Percentiles rank a stretch among this genome's conserved stretches.
Evolutionary conservation across 495 filamentous ascomycete genomes (phyloP).

Genomic region (Tuber umbilicatum): DNA sequence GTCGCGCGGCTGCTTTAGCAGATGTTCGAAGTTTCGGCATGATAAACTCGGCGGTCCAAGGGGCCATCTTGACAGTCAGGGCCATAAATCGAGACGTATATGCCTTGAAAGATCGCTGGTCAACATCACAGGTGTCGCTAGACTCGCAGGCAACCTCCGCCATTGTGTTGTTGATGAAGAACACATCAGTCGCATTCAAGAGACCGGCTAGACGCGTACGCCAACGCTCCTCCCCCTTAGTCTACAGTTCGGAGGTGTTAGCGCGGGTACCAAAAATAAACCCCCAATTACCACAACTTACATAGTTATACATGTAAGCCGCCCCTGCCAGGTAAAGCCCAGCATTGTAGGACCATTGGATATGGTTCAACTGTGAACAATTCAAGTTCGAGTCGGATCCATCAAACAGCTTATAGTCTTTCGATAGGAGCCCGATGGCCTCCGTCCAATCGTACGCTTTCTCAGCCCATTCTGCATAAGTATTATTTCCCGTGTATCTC

Average conservation of each 20-base stretch:
- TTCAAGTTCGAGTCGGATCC: slow-evolving; percentile 53
- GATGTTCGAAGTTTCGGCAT: slow-evolving; percentile 61
- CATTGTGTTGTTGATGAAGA: slow-evolving; percentile 60
- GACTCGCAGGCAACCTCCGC: slow-evolving; percentile 59
- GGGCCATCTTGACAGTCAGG: slow-evolving; percentile 60
- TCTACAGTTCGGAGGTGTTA: slow-evolving; percentile 24
- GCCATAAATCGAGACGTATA: slow-evolving; percentile 78
- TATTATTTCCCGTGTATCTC: slow-evolving; percentile 67
- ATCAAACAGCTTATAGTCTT: slow-evolving; percentile 59
- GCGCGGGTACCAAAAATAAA: slow-evolving; percentile 1
- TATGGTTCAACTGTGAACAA: slow-evolving; percentile 36
- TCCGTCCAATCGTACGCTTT: slow-evolving; percentile 67
- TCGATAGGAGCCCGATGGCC: slow-evolving; percentile 57
- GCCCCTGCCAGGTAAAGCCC: slow-evolving; percentile 60
- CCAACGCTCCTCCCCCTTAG: slow-evolving; percentile 39
- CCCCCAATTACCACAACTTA: slow-evolving; percentile 14
- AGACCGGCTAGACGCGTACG: slow-evolving; percentile 46
- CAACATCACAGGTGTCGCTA: slow-evolving; percentile 54
- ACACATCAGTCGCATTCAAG: slow-evolving; percentile 52
- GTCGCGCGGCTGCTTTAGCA: slow-evolving; percentile 58
- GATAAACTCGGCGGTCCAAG: slow-evolving; percentile 56
- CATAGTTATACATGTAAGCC: slow-evolving; percentile 65
- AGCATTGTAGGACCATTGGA: slow-evolving; percentile 62
- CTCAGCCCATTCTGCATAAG: slow-evolving; percentile 70
- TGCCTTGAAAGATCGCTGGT: slow-evolving; percentile 79